Percentiles rank a stretch among this genome's conserved stretches.
Conservation (phyloP, 1,139 yeast species). For the Diutina scorzettiae region DNA sequence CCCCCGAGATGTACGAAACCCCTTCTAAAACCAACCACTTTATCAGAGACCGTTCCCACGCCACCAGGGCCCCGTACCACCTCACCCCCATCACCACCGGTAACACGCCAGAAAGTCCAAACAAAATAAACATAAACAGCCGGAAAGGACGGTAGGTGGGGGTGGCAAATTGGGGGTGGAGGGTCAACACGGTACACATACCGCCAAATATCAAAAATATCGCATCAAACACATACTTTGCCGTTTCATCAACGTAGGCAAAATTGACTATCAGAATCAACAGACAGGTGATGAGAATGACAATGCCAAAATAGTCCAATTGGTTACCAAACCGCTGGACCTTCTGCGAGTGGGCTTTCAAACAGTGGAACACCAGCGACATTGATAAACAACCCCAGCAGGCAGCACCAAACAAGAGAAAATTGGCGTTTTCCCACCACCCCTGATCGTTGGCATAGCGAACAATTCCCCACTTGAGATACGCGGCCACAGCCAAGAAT, state of each 20-base stretch:
- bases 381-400: constrained; percentile 49
- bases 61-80: constrained; percentile 24
- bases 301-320: constrained; percentile 80
- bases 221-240: constrained; percentile 31
- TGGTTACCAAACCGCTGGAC: constrained; percentile 63
- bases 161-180: constrained; percentile 53
- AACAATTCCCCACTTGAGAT: constrained; percentile 14
- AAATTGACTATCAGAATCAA: constrained; percentile 60
- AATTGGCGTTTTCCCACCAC: constrained; percentile 26
- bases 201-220: constrained; percentile 46
- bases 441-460: constrained; percentile 23
- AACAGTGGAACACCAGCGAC: constrained; percentile 67
- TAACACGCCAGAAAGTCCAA: constrained; percentile 68
- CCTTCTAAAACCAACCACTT: constrained; percentile 62
- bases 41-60: constrained; percentile 41
- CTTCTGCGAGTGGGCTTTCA: constrained; percentile 60
- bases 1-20: constrained; percentile 63
- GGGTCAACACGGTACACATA: constrained; percentile 48
- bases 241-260: constrained; percentile 45
- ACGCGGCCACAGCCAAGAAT: background rate
- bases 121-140: constrained; percentile 66
- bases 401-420: constrained; percentile 28
- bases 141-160: constrained; percentile 66
- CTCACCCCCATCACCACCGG: constrained; percentile 49
- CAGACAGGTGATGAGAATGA: constrained; percentile 63